Evolutionary conservation across 2,329 filamentous ascomycete species (phyloP), one percentile per base, ranked within the genome.

Genomic region (Colletotrichum musae): DNA sequence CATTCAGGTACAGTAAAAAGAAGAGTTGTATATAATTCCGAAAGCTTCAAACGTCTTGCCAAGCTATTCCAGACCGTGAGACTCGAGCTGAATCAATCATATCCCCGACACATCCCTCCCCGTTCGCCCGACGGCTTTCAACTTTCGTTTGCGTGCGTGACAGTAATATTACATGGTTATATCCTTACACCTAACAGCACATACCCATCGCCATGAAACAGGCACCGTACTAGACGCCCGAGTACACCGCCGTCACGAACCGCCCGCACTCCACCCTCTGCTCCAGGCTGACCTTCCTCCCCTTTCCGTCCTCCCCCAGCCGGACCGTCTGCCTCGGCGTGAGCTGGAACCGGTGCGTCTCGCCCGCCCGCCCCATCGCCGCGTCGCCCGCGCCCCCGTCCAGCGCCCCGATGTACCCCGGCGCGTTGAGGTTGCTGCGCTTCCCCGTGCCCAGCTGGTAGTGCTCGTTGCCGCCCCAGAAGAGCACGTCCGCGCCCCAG

Each of bases 381-480:
- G 86, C 86, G 73, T 92, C 92, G 0, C 85, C 87, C 4, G 76
- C 77, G 13, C 87, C 87, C 13, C 85, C 81, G 71, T 97, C 94
- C 50, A 95, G 80, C 15, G 94, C 92, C 39, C 90, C 89, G 61
- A 98, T 94, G 77, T 97, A 95, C 2, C 87, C 86, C 1, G 96
- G 96, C 13, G 87, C 86, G 60, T 89, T 88, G 10, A 93, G 77
- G 76, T 98, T 98, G 75, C 89, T 96, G 71, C 95, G 85, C 84
- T 93, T 97, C 32, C 96, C 95, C 0, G 93, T 98, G 13, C 96
- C 96, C 28, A 99, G 88, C 81, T 99, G 96, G 80, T 93, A 98
- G 78, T 92, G 89, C 82, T 98, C 95, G 76, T 98, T 99, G 61
- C 94, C 94, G 71, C 96, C 96, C 94, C 95, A 99, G 85, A 94